Evolutionary conservation across 1,139 yeast genomes (phyloP).

Genomic region (Tardiomyces depauwii): DNA sequence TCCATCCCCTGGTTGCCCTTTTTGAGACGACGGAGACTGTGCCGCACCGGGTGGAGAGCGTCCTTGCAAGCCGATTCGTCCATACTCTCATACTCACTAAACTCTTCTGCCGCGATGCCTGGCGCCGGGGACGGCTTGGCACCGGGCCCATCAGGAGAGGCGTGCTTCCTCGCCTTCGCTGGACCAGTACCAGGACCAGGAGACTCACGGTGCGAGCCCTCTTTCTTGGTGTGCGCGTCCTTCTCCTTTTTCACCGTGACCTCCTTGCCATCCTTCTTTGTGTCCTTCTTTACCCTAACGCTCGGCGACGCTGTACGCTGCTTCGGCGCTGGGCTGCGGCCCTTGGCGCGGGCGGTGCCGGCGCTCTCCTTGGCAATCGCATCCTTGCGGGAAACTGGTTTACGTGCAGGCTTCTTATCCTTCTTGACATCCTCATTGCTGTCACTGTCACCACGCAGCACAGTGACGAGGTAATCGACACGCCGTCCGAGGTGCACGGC

Average conservation of each 20-base stretch:
- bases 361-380: background rate
- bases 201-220: conserved; percentile 1
- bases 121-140: conserved; percentile 11
- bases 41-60: conserved; percentile 59
- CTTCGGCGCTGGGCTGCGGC: background rate
- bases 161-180: conserved; percentile 8
- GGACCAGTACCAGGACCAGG: conserved; percentile 3
- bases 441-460: conserved; percentile 41
- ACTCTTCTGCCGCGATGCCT: conserved; percentile 28
- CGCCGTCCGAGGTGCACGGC: conserved; percentile 92
- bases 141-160: conserved; percentile 7
- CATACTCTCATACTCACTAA: conserved; percentile 67
- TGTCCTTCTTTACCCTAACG: background rate
- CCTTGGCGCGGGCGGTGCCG: background rate
- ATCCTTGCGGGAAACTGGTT: background rate
- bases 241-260: conserved; percentile 2
- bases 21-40: conserved; percentile 62
- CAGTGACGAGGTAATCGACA: conserved; percentile 70
- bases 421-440: conserved; percentile 2
- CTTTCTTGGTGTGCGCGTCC: conserved; percentile 2
- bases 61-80: conserved; percentile 63
- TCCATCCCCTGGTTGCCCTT: conserved; percentile 75
- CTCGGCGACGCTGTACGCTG: background rate
- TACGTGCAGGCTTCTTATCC: background rate
- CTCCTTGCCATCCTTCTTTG: background rate